A percentile compares a stretch with the other conserved stretches of the same genome.
Conservation (phyloP, 169 alveolate species). For the Plasmodium coatneyi region DNA sequence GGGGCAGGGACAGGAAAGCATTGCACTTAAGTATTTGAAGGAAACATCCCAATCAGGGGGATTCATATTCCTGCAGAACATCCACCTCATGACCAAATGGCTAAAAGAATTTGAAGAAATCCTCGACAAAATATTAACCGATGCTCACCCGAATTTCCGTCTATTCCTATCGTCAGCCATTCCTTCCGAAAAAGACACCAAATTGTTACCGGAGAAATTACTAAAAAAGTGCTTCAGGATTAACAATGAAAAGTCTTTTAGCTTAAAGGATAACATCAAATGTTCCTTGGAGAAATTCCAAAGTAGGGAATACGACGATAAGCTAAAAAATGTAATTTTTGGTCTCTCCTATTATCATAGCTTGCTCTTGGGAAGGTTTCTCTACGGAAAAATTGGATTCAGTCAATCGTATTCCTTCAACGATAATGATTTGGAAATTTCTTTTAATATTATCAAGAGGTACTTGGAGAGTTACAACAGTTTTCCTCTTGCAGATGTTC, state of each 20-base stretch:
- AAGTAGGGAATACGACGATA: conserved; percentile 90
- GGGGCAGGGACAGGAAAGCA: conserved; percentile 98
- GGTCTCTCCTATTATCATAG: conserved; percentile 97
- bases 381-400: conserved; percentile 98
- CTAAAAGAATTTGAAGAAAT: conserved; percentile 93
- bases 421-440: conserved; percentile 96
- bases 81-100: conserved; percentile 96
- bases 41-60: conserved; percentile 94
- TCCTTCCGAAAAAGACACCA: conserved; percentile 53
- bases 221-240: conserved; percentile 54
- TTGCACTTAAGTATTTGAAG: conserved; percentile 94
- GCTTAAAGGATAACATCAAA: conserved; percentile 79
- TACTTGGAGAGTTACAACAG: conserved; percentile 90
- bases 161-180: conserved; percentile 93
- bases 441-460: conserved; percentile 94
- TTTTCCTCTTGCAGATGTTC: conserved; percentile 96
- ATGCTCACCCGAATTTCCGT: conserved; percentile 95
- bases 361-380: conserved; percentile 95
- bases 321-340: conserved; percentile 94
- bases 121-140: conserved; percentile 92
- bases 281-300: conserved; percentile 82
- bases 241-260: conserved; percentile 75
- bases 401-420: conserved; percentile 95
- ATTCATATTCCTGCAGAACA: conserved; percentile 95
- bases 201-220: conserved; percentile 55